Base-by-base conservation (phyloP, 2,329 filamentous ascomycete species). In the Chlorencoelia australis region DNA sequence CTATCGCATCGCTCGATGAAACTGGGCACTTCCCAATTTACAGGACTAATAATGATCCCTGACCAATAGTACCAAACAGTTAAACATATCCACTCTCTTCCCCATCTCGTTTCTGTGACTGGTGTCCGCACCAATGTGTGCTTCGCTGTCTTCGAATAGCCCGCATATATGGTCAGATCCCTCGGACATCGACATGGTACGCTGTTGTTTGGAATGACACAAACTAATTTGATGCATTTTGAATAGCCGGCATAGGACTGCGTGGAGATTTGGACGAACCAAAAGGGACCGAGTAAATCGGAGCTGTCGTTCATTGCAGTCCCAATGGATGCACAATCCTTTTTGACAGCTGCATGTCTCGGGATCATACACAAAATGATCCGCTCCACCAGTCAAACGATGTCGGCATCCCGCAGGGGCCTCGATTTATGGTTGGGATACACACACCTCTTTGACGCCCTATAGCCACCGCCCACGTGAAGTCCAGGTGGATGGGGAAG, bases 281-380 rank as follows among this genome's bases (percentile, higher is more conserved):
- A 26, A 13, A 4, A 24, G 13, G 7, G 30, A 28, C 25, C 35
- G 22, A 33, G 35, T 17, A 28, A 38, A 29, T 34, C 17, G 29
- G 29, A 21, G n/a, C n/a, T n/a, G n/a, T n/a, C n/a, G n/a, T n/a
- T n/a, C n/a, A n/a, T n/a, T n/a, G n/a, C n/a, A n/a, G n/a, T n/a
- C n/a, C n/a, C n/a, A n/a, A n/a, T n/a, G n/a, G n/a, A n/a, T n/a
- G n/a, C 21, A 14, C 16, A 19, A 8, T 31, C 21, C 11, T 22
- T 19, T 33, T 24, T 38, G 36, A 34, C 36, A 38, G 30, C 30
- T 38, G 36, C 36, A 34, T 29, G 36, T 38, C 31, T 38, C 36
- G 36, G 36, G 30, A 38, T 34, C 36, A 17, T 17, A 34, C 36
- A 15, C 24, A 18, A 34, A 38, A 30, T 24, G 30, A 29, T 26